These are phyloP conservation scores for Castanea crenata DNA, from an alignment of 306 rosid species.

Conservation along the genomic window DNA sequence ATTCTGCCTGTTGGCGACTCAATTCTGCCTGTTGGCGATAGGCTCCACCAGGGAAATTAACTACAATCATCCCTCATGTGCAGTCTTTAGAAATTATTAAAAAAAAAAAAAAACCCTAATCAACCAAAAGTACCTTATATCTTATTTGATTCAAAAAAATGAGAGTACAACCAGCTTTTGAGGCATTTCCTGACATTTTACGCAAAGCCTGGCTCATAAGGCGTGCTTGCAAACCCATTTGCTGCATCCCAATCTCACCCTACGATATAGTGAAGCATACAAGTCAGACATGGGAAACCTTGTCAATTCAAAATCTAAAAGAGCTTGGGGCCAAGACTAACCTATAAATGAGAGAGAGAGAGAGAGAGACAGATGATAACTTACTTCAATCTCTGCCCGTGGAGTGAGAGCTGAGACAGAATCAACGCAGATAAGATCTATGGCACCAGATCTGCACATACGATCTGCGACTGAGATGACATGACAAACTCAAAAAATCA, in stretches of 20 bases:
- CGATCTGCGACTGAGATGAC: conserved; percentile 85
- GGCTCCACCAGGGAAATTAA: not conserved
- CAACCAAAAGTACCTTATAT: conserved; percentile 69
- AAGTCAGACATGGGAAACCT: conserved; percentile 26
- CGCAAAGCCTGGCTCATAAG: conserved; percentile 99
- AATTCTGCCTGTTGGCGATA: not conserved
- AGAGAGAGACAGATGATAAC: not conserved
- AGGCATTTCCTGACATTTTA: conserved; percentile 99
- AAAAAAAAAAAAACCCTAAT: not conserved
- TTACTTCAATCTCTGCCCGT: conserved; percentile 96
- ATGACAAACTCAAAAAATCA: conserved; percentile 20
- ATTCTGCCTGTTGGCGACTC: not conserved
- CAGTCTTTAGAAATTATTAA: not conserved
- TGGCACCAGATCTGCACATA: conserved; percentile 98
- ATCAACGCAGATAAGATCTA: conserved; percentile 95
- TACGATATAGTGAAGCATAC: conserved; percentile 15
- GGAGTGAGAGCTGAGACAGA: conserved; percentile 99
- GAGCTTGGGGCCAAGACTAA: not conserved
- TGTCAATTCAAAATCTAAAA: not conserved
- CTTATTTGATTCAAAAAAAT: conserved; percentile 94
- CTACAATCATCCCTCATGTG: not conserved
- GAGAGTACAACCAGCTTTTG: conserved; percentile 98
- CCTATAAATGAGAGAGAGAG: no score
- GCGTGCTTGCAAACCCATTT: conserved; percentile 99
- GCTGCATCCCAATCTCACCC: conserved; percentile 99